These are phyloP conservation scores for Bruguiera gymnorhiza DNA, from an alignment of 345 rosid genomes.

Conservation along the genomic window DNA sequence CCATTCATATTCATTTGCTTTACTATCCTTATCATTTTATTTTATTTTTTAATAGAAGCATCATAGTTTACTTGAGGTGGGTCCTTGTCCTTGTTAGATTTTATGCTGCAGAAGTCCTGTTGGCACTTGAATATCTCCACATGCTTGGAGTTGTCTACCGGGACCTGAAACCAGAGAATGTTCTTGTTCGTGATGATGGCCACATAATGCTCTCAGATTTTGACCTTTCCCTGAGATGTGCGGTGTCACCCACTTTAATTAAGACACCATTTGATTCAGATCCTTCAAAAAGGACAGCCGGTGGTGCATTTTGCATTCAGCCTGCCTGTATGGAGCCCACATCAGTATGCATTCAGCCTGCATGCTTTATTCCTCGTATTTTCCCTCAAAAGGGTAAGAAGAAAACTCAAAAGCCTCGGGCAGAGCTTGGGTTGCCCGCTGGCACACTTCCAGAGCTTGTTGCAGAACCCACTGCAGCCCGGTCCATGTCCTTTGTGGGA, in stretches of 20 bases:
- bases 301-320: constrained; percentile 76
- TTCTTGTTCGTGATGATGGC: constrained; percentile 96
- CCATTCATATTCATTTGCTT: neutral
- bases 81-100: constrained; percentile 49
- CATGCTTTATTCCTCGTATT: constrained; percentile 78
- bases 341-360: constrained; percentile 78
- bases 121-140: constrained; percentile 97
- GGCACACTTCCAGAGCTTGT: constrained; percentile 77
- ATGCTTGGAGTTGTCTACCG: constrained; percentile 98
- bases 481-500: constrained; percentile 98
- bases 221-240: constrained; percentile 86
- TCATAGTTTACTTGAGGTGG: neutral
- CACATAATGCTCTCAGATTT: constrained; percentile 99
- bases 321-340: constrained; percentile 91
- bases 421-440: constrained; percentile 46
- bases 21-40: too few species aligned
- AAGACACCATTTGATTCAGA: constrained; percentile 55
- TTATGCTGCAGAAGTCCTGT: constrained; percentile 90
- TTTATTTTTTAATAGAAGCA: too few species aligned
- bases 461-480: constrained; percentile 91
- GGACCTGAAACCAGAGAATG: constrained; percentile 97
- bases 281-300: constrained; percentile 62
- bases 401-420: constrained; percentile 50
- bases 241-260: constrained; percentile 88
- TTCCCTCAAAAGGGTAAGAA: constrained; percentile 83